These are phyloP conservation scores for Backusella parvicylindrica DNA, from an alignment of 192 early-diverging fungal genomes.

Conservation along the genomic window DNA sequence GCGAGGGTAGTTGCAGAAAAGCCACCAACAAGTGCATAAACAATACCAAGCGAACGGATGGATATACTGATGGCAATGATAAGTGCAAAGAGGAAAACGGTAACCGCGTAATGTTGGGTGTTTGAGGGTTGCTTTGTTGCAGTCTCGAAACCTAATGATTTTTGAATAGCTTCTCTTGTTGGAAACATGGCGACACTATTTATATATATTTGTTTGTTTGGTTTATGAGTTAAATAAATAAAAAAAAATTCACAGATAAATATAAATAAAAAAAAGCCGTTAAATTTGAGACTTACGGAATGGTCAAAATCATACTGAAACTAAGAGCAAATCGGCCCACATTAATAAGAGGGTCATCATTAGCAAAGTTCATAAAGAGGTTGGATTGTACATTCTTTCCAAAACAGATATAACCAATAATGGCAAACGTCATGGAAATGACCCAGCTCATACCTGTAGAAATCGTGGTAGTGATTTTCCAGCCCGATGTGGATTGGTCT, in stretches of 20 bases:
- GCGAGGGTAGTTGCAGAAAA: conserved; percentile 46
- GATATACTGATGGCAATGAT: conserved; percentile 32
- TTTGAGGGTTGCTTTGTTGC: conserved; percentile 25
- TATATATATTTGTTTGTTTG: background rate
- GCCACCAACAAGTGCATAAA: conserved; percentile 48
- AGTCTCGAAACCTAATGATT: conserved; percentile 40
- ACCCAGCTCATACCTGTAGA: conserved; percentile 45
- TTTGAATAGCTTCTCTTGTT: conserved; percentile 45
- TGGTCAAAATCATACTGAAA: conserved; percentile 59
- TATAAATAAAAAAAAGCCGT: background rate
- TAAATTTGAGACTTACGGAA: conserved; percentile 42
- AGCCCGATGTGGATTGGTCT: conserved; percentile 42
- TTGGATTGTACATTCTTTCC: conserved; percentile 62
- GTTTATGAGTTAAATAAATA: background rate
- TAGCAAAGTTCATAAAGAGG: conserved; percentile 62
- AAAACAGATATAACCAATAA: conserved; percentile 61
- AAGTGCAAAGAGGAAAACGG: conserved; percentile 35
- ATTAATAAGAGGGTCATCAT: conserved; percentile 56
- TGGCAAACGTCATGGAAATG: conserved; percentile 59
- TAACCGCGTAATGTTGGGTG: conserved; percentile 38
- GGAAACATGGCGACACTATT: conserved; percentile 40
- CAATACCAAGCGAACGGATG: conserved; percentile 36
- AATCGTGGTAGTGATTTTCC: conserved; percentile 47
- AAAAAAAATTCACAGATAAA: background rate
- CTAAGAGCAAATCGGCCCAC: conserved; percentile 56